Evolutionary conservation across 2,329 filamentous ascomycete species (phyloP).

Genomic region (Zasmidium citrigriseum): DNA sequence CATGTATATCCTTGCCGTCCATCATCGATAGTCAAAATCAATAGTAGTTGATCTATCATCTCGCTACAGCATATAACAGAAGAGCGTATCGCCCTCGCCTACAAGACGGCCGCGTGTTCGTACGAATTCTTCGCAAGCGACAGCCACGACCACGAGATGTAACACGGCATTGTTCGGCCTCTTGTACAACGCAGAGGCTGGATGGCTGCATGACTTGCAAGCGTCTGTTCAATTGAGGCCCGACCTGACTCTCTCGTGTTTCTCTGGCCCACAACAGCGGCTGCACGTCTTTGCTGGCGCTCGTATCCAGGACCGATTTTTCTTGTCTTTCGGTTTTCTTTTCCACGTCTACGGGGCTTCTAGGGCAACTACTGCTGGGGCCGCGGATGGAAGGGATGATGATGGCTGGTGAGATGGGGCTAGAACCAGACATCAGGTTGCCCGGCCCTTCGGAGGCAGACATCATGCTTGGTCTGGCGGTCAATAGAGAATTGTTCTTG

Average conservation of each 20-base stretch:
- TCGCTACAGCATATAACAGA: neutral
- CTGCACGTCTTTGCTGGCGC: neutral
- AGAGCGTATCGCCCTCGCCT: neutral
- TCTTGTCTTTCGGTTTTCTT: too few relatives aligned
- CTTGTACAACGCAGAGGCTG: neutral
- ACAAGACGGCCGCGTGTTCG: neutral
- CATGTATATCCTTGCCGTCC: neutral
- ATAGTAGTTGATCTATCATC: neutral
- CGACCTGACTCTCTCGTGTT: neutral
- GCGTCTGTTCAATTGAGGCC: neutral
- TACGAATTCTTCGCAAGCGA: neutral
- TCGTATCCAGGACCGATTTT: neutral
- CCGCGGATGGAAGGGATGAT: neutral
- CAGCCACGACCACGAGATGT: slow-evolving; percentile 1
- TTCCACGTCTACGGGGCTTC: neutral
- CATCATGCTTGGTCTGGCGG: too few relatives aligned
- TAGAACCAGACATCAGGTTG: neutral
- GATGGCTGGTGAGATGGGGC: neutral
- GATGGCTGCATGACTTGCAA: neutral
- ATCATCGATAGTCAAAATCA: neutral
- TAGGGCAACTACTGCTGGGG: neutral
- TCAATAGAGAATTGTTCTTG: too few relatives aligned
- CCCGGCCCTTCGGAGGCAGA: too few relatives aligned
- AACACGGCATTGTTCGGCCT: neutral
- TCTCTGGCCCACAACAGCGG: neutral